Percentiles rank a stretch among this genome's conserved stretches.
Conservation (phyloP, 140 eudicot genomes). For the Bidens hawaiensis region DNA sequence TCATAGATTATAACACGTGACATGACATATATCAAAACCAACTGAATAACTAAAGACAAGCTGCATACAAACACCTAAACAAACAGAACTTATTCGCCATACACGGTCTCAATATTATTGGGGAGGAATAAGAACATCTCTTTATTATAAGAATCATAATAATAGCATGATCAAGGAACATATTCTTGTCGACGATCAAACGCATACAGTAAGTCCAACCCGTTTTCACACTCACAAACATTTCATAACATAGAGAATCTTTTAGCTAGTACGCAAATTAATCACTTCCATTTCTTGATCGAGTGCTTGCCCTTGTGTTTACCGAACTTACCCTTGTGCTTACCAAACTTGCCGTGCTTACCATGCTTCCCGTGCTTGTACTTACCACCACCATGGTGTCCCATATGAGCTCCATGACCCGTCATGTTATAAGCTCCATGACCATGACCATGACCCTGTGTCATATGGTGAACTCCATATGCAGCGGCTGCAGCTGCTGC, state of each 20-base stretch:
- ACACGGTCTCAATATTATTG: slow-evolving; percentile 4
- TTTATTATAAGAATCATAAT: slow-evolving; percentile 1
- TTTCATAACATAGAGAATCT: not conserved
- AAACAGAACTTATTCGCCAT: slow-evolving; percentile 4
- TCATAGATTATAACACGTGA: not conserved
- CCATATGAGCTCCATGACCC: slow-evolving; percentile 35
- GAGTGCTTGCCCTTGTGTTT: slow-evolving; percentile 40
- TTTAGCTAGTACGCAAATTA: slow-evolving; percentile 17
- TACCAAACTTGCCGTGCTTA: slow-evolving; percentile 29
- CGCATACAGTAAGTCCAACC: not conserved
- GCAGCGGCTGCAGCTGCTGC: slow-evolving; percentile 84
- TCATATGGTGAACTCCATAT: slow-evolving; percentile 75
- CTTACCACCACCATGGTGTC: slow-evolving; percentile 43
- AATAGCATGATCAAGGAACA: slow-evolving; percentile 10
- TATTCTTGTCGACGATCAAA: slow-evolving; percentile 14
- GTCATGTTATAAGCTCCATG: slow-evolving; percentile 32
- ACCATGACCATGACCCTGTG: slow-evolving; percentile 41
- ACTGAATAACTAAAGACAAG: not conserved
- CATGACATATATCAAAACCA: not conserved
- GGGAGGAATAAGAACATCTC: slow-evolving; percentile 1
- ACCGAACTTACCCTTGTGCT: slow-evolving; percentile 37
- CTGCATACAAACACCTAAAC: not conserved
- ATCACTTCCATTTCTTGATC: slow-evolving; percentile 67
- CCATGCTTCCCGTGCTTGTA: slow-evolving; percentile 69
- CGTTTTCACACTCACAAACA: slow-evolving; percentile 10